These are phyloP conservation scores for Athelia psychrophila DNA, from an alignment of 1,284 basidiomycete genomes.

Conservation along the genomic window DNA sequence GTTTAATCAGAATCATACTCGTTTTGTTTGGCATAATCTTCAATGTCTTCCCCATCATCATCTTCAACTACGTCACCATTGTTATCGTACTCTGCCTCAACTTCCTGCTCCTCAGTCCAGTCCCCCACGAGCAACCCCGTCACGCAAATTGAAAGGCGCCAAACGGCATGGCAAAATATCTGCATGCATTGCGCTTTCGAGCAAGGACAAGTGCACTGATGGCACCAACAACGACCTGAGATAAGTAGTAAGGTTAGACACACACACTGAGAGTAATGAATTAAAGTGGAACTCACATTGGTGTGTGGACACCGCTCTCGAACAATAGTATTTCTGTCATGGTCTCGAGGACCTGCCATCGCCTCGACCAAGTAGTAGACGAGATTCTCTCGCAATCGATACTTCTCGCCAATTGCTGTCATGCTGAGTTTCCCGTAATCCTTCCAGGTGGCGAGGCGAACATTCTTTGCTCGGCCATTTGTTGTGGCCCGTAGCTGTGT, in stretches of 20 bases:
- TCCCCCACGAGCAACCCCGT: not conserved
- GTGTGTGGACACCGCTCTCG: not conserved
- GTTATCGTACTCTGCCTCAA: too few species aligned
- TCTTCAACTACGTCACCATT: not conserved
- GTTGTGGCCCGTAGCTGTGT: not conserved
- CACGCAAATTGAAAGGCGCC: slow-evolving; percentile 8
- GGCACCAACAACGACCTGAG: slow-evolving; percentile 3
- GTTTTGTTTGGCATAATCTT: too few species aligned
- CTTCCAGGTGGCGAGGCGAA: not conserved
- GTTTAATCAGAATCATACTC: too few species aligned
- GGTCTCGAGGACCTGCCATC: not conserved
- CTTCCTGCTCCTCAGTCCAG: not conserved
- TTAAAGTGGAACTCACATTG: not conserved
- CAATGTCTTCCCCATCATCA: not conserved
- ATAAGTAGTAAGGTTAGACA: not conserved
- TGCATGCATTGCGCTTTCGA: slow-evolving; percentile 6
- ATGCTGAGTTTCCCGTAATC: not conserved
- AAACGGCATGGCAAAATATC: slow-evolving; percentile 3
- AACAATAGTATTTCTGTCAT: not conserved
- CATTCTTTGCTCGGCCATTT: not conserved
- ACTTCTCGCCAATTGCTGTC: not conserved
- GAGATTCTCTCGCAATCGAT: not conserved
- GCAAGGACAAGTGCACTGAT: slow-evolving; percentile 7
- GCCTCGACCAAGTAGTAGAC: not conserved
- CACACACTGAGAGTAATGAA: not conserved